Base-by-base conservation (phyloP, 768 basidiomycete genomes). In the Russula compacta region DNA sequence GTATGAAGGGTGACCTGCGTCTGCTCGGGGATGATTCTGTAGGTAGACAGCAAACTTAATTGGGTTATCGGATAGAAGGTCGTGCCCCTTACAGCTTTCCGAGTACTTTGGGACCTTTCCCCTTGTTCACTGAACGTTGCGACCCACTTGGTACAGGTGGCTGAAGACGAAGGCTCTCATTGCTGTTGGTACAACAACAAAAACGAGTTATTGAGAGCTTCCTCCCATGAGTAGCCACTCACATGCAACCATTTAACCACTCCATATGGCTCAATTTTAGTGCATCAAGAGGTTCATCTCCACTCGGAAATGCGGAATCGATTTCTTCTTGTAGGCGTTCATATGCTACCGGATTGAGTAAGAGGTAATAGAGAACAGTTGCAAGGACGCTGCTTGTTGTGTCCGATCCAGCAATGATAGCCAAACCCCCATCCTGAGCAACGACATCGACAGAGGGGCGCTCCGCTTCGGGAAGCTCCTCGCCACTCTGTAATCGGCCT, bases 401-500 rank as follows among this genome's bases (percentile, higher is more conserved):
- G 57, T 79, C 78, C 0, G 77, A 72, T 12, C 78, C 78, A 2
- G 78, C 78, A 43, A 76, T 57, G 39, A 79, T 74, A 9, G 74
- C 75, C 33, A 79, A 64, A 0, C 35, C 24, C 10, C 59, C 77
- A 62, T 80, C 75, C 40, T 74, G 73, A 5, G 72, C 61, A 17
- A 79, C 33, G 15, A 32, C 53, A 0, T 39, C 33, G 3, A 53
- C 24, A 32, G 62, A 43, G 32, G 48, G 59, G 4, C 53, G 62
- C 53, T 54, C 59, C 3, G 51, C 7, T 38, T 63, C 59, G 11
- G 58, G 48, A 7, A 54, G 19, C 6, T 54, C 62, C 35, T 63
- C 62, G 42, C 59, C 58, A 6, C 59, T 63, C 62, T 63, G 36
- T 5, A 9, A n/a, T 11, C 1, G 35, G 1, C 8, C 24, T 2